Base-by-base conservation (phyloP, 1,139 yeast species). In the Geotrichum histeridarum region DNA sequence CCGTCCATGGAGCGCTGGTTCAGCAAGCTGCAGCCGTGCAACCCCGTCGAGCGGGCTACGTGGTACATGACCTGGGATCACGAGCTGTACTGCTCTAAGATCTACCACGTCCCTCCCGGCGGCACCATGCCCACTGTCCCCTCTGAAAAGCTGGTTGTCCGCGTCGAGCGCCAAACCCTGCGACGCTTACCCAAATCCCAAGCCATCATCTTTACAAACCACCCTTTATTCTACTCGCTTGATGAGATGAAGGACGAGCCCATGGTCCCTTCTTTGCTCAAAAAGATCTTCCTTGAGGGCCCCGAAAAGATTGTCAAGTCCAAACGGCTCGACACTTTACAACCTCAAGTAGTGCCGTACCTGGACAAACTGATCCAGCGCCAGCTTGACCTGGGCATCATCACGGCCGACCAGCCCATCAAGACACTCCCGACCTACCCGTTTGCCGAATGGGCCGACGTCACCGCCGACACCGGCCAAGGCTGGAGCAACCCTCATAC, bases 181-280 rank as follows among this genome's bases (percentile, higher is more conserved):
- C 77, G 90, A 57, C 76, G 86, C 63, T 71, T 85, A 57, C 89
- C 90, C 8, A 74, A 74, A 54, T 68, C 81, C 1, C 80, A 83
- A 8, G 85, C 84, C 2, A 73, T 82, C 22, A 73, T 82, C 36
- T 81, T 83, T 66, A 73, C 84, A 45, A 81, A 84, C 65, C 90
- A 84, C 64, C 90, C 90, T 2, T 73, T 83, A 11, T 83, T 80
- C 65, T 84, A 84, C 68, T 75, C 83, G 1, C 73, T 84, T 54
- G 89, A 83, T 30, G 90, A 84, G 64, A 83, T 84, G 89, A 83
- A 83, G 64, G 87, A 84, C 64, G 91, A 84, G 64, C 89, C 90
- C 8, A 67, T 81, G 69, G 74, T 84, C 36, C 90, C 90, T n/a
- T 80, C 86, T 0, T 72, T 84, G 53, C 66, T 84, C 51, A 77